Conservation (phyloP, 176 grass and related monocot species). For the Elymus sibiricus region DNA sequence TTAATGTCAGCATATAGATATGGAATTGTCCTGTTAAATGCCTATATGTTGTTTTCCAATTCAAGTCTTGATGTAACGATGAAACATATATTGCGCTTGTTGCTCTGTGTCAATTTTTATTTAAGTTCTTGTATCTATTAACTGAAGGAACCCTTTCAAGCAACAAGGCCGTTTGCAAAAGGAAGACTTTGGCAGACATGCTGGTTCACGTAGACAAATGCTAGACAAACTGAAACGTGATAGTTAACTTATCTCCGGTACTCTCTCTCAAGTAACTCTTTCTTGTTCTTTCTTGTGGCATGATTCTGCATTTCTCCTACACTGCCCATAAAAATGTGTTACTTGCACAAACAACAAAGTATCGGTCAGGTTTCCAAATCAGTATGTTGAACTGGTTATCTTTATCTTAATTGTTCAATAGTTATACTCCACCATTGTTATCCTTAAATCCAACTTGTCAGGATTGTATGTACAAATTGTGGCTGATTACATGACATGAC, state of each 20-base stretch:
- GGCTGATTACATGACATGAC: neutral
- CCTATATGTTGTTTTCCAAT: neutral
- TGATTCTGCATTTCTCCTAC: neutral
- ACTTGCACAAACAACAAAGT: neutral
- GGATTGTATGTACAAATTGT: neutral
- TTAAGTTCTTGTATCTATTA: neutral
- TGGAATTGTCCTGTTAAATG: neutral
- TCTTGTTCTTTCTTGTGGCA: neutral
- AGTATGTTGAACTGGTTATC: neutral
- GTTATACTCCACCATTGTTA: neutral
- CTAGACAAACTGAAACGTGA: neutral
- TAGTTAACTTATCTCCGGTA: neutral
- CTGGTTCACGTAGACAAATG: neutral
- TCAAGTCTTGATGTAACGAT: neutral
- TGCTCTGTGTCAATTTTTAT: neutral
- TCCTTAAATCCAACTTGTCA: neutral
- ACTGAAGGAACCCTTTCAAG: neutral
- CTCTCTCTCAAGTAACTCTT: neutral
- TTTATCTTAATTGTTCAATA: neutral
- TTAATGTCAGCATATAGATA: neutral
- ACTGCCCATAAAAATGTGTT: neutral
- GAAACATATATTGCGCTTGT: neutral
- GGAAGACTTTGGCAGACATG: neutral
- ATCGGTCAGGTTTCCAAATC: neutral
- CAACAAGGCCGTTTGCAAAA: neutral